A percentile compares a stretch with the other conserved stretches of the same genome.
Conservation (phyloP, 1,284 basidiomycete species). For the Heliocybe sulcata region DNA sequence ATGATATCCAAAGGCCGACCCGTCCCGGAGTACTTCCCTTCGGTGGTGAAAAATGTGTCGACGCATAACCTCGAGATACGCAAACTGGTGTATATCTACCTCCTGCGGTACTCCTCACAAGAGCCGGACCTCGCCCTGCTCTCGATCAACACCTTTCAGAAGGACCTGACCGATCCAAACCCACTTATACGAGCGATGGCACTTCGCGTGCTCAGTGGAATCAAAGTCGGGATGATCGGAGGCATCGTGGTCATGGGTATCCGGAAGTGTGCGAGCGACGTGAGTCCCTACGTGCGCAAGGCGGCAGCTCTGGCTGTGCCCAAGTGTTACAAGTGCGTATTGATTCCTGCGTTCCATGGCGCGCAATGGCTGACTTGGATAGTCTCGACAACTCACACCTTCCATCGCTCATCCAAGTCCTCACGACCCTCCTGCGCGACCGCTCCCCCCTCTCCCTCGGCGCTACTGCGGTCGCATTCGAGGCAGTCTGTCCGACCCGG, state of each 20-base stretch:
- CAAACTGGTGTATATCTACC: constrained; percentile 97
- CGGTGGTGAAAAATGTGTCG: constrained; percentile 92
- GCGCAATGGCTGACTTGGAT: constrained; percentile 3
- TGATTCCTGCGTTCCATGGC: neutral
- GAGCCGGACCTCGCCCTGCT: constrained; percentile 94
- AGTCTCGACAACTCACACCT: constrained; percentile 75
- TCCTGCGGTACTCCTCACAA: constrained; percentile 86
- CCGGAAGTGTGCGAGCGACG: constrained; percentile 85
- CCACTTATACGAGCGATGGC: constrained; percentile 95
- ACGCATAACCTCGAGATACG: constrained; percentile 89
- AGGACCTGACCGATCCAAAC: constrained; percentile 88
- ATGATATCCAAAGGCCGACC: constrained; percentile 91
- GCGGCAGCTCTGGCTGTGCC: constrained; percentile 86
- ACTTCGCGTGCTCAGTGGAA: constrained; percentile 87
- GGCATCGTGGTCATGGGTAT: constrained; percentile 85
- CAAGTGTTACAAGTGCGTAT: constrained; percentile 74
- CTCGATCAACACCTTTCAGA: constrained; percentile 98
- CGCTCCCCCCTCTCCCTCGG: constrained; percentile 87
- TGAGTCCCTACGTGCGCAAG: constrained; percentile 92
- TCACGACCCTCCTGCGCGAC: constrained; percentile 74
- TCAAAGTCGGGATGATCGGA: constrained; percentile 84
- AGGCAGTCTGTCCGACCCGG: constrained; percentile 75
- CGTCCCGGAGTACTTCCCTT: constrained; percentile 88
- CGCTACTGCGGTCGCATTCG: constrained; percentile 80
- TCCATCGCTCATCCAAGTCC: constrained; percentile 65